Base-by-base conservation (phyloP, 208 protist genomes). In the Leptomonas pyrrhocoris region DNA sequence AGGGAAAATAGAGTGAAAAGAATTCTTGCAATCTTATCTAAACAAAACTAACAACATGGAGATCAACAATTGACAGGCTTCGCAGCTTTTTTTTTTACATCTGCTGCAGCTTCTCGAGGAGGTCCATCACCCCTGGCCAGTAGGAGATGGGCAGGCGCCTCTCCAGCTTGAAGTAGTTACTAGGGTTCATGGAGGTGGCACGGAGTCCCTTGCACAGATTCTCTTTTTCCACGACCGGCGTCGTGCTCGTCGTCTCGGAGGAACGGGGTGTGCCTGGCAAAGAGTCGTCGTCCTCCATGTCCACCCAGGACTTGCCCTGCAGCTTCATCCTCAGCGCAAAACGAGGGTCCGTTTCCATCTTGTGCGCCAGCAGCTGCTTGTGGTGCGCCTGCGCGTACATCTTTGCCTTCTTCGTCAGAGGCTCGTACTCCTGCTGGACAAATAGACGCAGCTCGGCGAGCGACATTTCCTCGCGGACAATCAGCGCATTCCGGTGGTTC, bases 391-490 rank as follows among this genome's bases (percentile, higher is more conserved):
- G 67, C 0, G 88, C 90, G 58, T 91, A 93, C 27, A 74, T 21
- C 63, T 85, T 87, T 9, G 88, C 88, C 61, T 82, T 91, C 56
- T 93, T 95, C 30, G 75, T 81, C 34, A 96, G 76, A 2, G 51
- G 58, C 21, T 90, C 67, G 69, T 88, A 93, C 73, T 96, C 88
- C 21, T 93, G 83, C 30, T 78, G 48, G 30, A 94, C 62, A 68
- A 96, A 92, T 16, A 60, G 61, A 23, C 74, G 73, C 16, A 96
- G 62, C 61, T 78, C 75, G n/a, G 55, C 58, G 2, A 91, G 74
- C 21, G 90, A 80, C 86, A 96, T 96, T 63, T 93, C 84, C 27
- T 81, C 74, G 25, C 66, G 71, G 18, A 84, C 81, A 53, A 96
- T 73, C 5, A 81, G 61, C 3, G 85, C 64, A 65, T 92, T 96